Percentiles rank a stretch among this genome's conserved stretches.
These are phyloP conservation scores for Diaporthe vexans DNA, from an alignment of 2,329 filamentous ascomycete genomes.

Conservation along the genomic window DNA sequence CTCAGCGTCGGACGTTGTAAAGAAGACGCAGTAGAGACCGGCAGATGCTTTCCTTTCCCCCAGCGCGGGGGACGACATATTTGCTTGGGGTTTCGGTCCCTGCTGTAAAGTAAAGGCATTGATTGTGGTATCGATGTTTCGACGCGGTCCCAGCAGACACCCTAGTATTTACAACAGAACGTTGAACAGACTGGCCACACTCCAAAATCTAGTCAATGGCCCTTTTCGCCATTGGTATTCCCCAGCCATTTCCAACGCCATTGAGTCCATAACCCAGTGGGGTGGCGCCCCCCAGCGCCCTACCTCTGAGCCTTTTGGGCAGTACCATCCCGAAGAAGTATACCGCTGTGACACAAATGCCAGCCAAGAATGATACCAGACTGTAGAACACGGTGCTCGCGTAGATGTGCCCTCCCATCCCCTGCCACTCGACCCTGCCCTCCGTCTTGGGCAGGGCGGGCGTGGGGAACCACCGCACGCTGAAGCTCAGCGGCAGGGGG, in stretches of 20 bases:
- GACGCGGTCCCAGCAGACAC: slow-evolving; percentile 3
- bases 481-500: slow-evolving; percentile 82
- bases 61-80: neutral
- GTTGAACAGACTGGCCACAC: slow-evolving; percentile 33
- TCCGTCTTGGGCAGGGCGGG: slow-evolving; percentile 78
- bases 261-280: slow-evolving; percentile 69
- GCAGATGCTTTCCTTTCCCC: slow-evolving; percentile 18
- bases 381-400: slow-evolving; percentile 75
- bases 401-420: slow-evolving; percentile 74
- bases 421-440: slow-evolving; percentile 75
- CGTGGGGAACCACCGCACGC: slow-evolving; percentile 88
- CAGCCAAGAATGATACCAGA: slow-evolving; percentile 70
- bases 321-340: slow-evolving; percentile 74
- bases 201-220: slow-evolving; percentile 56
- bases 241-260: slow-evolving; percentile 71
- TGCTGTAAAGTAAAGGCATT: neutral
- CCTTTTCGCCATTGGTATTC: slow-evolving; percentile 61
- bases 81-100: neutral
- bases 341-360: slow-evolving; percentile 65
- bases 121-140: slow-evolving; percentile 25
- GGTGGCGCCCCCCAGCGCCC: slow-evolving; percentile 69
- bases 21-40: slow-evolving; percentile 57
- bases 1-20: slow-evolving; percentile 50
- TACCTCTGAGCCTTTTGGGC: slow-evolving; percentile 65
- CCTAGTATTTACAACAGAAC: slow-evolving; percentile 38